Evolutionary conservation across 1,284 basidiomycete species (phyloP).

Genomic region (Boletus smithii): DNA sequence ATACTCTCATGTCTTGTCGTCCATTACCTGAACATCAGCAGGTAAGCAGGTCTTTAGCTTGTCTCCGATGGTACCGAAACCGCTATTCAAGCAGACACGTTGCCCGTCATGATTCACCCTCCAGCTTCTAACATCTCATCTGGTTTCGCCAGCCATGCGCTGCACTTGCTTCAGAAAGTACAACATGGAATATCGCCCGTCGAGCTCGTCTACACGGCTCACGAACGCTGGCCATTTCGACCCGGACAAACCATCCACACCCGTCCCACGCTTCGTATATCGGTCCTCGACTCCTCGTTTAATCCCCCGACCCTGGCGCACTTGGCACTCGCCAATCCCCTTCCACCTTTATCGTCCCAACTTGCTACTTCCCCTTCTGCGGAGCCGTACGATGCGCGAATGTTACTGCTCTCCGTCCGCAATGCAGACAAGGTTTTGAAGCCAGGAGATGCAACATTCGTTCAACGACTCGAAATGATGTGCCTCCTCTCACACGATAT

Average conservation of each 20-base stretch:
- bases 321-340: conserved; percentile 64
- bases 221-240: conserved; percentile 55
- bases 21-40: not conserved
- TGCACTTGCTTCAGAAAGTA: conserved; percentile 42
- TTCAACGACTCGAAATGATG: conserved; percentile 85
- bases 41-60: conserved; percentile 4
- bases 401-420: conserved; percentile 82
- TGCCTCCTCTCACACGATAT: conserved; percentile 56
- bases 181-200: conserved; percentile 45
- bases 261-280: conserved; percentile 42
- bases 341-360: conserved; percentile 27
- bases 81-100: not conserved
- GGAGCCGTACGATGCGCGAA: conserved; percentile 62
- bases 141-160: conserved; percentile 28
- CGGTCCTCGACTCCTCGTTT: conserved; percentile 89
- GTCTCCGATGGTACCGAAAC: not conserved
- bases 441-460: conserved; percentile 67
- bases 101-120: conserved; percentile 14
- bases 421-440: conserved; percentile 87
- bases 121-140: conserved; percentile 13
- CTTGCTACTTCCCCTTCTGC: conserved; percentile 7
- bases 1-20: not conserved
- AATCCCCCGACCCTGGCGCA: conserved; percentile 93
- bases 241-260: conserved; percentile 18
- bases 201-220: conserved; percentile 54